Evolutionary conservation across 2,329 filamentous ascomycete species (phyloP), one percentile per base, ranked within the genome.

Genomic region (Fusarium aywerte): DNA sequence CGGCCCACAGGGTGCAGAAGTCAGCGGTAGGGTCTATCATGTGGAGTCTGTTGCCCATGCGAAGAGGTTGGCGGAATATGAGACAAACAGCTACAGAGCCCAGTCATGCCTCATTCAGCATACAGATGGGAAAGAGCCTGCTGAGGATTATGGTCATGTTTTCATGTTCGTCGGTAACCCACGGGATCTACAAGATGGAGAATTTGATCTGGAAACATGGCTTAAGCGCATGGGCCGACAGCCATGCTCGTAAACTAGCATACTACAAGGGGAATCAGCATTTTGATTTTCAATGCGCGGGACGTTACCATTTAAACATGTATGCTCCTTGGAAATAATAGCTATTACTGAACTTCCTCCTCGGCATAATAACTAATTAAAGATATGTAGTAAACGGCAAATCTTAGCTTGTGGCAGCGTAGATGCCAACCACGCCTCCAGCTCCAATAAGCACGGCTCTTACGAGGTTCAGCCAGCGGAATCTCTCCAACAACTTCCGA

Each of bases 391-490:
- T 3, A 35, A 13, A 18, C 16, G n/a, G 11, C 27, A 8, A n/a
- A 7, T 21, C 20, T 27, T 27, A 53, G 12, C 6, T 40, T 6
- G 23, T 2, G 20, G 38, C 27, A 16, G 58, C 32, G 23, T 39
- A 44, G 2, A 63, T 18, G 7, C 60, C 60, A 50, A 45, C 23
- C 2, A 58, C n/a, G 2, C 43, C 50, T 18, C 58, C 58, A 8
- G 23, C 20, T 7, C 58, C 60, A 4, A 62, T 62, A 4, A 62
- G 36, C 2, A 18, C 18, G 7, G 43, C 58, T 1, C 59, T 39
- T 0, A 39, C 43, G 8, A 58, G 36, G 13, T 63, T 62, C 1
- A 50, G n/a, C 42, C 50, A 63, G 1, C 43, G 32, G 2, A 63
- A 63, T 8, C 5, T 62, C 7, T 62, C 58, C 21, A 62, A 6